Evolutionary conservation across 2,329 filamentous ascomycete species (phyloP), one percentile per base, ranked within the genome.

Genomic region (Zasmidium cellare): DNA sequence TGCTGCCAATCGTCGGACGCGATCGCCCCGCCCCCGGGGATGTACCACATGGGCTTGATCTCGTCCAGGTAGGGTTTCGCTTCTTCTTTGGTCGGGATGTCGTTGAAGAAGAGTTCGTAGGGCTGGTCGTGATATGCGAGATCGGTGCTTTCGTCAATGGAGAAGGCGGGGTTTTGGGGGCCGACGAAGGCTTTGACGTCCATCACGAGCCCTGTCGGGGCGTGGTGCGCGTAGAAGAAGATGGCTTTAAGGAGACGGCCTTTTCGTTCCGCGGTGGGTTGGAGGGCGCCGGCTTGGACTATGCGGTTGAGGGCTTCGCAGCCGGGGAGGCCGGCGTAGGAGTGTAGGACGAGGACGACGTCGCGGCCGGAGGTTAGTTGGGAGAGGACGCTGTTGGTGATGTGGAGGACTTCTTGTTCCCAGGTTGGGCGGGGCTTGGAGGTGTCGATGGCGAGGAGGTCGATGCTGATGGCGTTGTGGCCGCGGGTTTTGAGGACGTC

Each of bases 281-380:
- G 35, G 9, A 59, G 46, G 9, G 44, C 56, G 46, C 53, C 53
- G 25, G 41, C 49, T 25, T 53, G 53, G 2, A 61, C 46, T 18
- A 61, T n/a, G 14, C 53, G 55, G 44, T 59, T 61, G 19, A 59
- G 44, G 3, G 52, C 56, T 48, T 61, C 59, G 18, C 38, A 45
- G 7, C 50, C 56, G 3, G 50, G 49, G 12, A 58, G 41, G 16
- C 45, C 56, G 23, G 53, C 56, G 25, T 56, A 56, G 45, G 53
- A 54, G 46, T 59, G 59, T 2, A 57, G 53, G 16, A 56, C 18
- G 1, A 59, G 49, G 22, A 23, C 31, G 9, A 53, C 46, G 20
- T 61, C 56, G 7, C 46, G 38, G 31, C 59, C 59, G 16, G 16
- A n/a, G 11, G 44, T 22, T 14, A 60, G 23, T 35, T 60, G 57